Evolutionary conservation across 805 yeast species (phyloP).

Genomic region (Ogataea polymorpha): DNA sequence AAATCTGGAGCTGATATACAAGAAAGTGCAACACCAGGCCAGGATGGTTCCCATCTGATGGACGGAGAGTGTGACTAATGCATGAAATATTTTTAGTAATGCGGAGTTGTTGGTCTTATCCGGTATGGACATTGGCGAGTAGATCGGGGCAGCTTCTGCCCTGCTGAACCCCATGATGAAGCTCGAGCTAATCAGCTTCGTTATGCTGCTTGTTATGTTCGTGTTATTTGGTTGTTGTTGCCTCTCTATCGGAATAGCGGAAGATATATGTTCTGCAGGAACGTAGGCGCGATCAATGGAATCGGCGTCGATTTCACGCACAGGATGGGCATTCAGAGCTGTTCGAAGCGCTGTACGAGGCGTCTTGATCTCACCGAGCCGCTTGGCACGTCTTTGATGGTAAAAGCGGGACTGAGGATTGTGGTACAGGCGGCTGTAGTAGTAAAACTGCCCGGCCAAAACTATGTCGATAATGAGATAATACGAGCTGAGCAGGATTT

Average conservation of each 20-base stretch:
- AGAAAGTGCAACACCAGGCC: conserved; percentile 52
- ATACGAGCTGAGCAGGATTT: conserved; percentile 43
- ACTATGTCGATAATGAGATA: conserved; percentile 48
- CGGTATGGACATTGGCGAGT: neutral
- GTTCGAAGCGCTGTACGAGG: conserved; percentile 26
- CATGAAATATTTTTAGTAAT: conserved; percentile 17
- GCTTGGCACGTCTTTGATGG: conserved; percentile 18
- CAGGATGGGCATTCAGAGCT: conserved; percentile 12
- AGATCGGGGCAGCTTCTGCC: conserved; percentile 21
- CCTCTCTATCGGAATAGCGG: conserved; percentile 7
- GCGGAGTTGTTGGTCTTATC: conserved; percentile 23
- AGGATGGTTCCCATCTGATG: conserved; percentile 29
- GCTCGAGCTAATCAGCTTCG: conserved; percentile 27
- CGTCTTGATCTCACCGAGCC: conserved; percentile 17
- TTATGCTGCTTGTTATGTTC: conserved; percentile 14
- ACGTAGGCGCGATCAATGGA: conserved; percentile 1
- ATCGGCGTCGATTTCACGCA: conserved; percentile 1
- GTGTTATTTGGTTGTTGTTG: neutral
- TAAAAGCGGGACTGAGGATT: conserved; percentile 33
- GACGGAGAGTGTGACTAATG: conserved; percentile 15
- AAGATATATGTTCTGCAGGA: conserved; percentile 7
- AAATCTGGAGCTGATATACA: conserved; percentile 47
- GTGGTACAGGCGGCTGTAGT: conserved; percentile 41
- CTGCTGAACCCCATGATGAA: conserved; percentile 31
- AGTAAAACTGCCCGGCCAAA: conserved; percentile 45